phyloP scores from a whole-genome alignment of 306 rosid species.

The Fragaria nilgerrensis region DNA sequence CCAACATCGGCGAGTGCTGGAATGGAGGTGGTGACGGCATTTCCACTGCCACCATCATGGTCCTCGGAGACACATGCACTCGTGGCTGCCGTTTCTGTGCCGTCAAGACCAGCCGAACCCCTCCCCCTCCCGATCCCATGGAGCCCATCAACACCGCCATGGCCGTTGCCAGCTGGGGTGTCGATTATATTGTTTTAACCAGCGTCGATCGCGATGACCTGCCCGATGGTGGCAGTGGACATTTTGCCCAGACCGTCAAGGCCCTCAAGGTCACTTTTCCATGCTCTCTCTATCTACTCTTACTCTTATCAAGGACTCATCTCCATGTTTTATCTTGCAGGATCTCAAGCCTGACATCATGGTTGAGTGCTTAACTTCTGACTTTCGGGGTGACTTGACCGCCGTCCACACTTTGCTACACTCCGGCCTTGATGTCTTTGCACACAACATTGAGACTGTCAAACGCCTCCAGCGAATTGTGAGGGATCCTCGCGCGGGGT shows the following conservation, averaged over 20 bases:
- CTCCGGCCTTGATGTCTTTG: conserved; percentile 95
- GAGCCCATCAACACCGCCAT: conserved; percentile 82
- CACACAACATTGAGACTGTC: conserved; percentile 93
- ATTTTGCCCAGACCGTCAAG: conserved; percentile 85
- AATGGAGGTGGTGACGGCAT: conserved; percentile 95
- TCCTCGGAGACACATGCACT: conserved; percentile 94
- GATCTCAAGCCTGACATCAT: conserved; percentile 81
- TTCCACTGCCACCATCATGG: conserved; percentile 95
- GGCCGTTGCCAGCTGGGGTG: conserved; percentile 94
- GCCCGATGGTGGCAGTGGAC: conserved; percentile 98
- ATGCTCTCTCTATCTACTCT: neutral
- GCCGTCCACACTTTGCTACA: conserved; percentile 71
- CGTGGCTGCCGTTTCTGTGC: conserved; percentile 98
- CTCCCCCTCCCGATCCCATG: conserved; percentile 92
- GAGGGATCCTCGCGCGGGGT: conserved; percentile 99
- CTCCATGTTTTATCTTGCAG: conserved; percentile 34
- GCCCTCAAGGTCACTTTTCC: conserved; percentile 65
- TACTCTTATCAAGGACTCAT: neutral
- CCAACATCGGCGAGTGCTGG: conserved; percentile 99
- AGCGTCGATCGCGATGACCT: conserved; percentile 98
- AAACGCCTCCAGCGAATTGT: conserved; percentile 93
- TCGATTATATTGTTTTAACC: conserved; percentile 20
- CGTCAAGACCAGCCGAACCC: conserved; percentile 87
- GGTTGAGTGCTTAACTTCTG: conserved; percentile 97
- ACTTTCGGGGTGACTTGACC: conserved; percentile 81